A percentile compares a stretch with the other conserved stretches of the same genome.
phyloP scores from a whole-genome alignment of 768 basidiomycete species.

The Cyathus striatus region DNA sequence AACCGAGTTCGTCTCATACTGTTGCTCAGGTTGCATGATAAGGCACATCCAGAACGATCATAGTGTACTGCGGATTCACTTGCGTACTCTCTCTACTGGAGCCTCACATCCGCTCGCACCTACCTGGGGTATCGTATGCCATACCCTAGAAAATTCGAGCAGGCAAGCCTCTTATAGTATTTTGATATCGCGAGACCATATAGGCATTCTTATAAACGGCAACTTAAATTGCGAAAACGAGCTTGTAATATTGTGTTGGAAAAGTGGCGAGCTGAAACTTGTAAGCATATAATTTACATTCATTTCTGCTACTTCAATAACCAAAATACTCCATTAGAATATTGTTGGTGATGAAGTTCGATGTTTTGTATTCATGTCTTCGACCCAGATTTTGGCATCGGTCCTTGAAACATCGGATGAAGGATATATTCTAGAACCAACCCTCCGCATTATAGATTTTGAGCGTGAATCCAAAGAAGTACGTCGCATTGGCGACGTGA shows the following conservation, averaged over 20 bases:
- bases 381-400: no score
- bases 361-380: no score
- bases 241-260: conserved; percentile 65
- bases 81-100: conserved; percentile 41
- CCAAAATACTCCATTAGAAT: conserved; percentile 12
- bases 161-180: conserved; percentile 34
- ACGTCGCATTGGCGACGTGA: conserved; percentile 20
- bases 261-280: conserved; percentile 40
- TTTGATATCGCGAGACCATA: conserved; percentile 48
- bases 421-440: conserved; percentile 18
- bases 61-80: conserved; percentile 38
- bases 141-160: conserved; percentile 15
- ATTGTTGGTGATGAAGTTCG: conserved; percentile 26
- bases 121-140: conserved; percentile 23
- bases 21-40: conserved; percentile 1
- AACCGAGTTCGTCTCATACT: conserved; percentile 5
- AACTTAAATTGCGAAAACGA: conserved; percentile 30
- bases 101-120: conserved; percentile 38
- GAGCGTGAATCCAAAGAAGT: conserved; percentile 19
- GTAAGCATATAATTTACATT: conserved; percentile 27
- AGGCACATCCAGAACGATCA: conserved; percentile 9
- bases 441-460: conserved; percentile 37
- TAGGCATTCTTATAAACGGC: conserved; percentile 44
- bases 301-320: not conserved
- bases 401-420: no score